Conservation (phyloP, 305 asterid genomes). For the Fraxinus dipetala region DNA sequence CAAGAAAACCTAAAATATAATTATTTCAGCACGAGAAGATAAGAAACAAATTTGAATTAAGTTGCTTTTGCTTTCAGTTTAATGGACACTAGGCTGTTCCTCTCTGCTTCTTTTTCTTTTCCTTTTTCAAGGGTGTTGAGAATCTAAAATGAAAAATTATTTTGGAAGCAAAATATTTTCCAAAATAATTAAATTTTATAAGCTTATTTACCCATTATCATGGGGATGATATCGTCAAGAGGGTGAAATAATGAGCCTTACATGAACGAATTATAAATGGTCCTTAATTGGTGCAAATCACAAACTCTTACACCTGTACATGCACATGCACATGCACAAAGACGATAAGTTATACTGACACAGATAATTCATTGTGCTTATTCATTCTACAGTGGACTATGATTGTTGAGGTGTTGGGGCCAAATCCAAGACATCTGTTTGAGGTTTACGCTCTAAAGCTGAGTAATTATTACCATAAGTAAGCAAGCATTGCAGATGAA, state of each 20-base stretch:
- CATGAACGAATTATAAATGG: constrained; percentile 18
- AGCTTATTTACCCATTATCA: background rate
- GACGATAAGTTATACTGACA: constrained; percentile 7
- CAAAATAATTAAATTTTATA: background rate
- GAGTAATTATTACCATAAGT: constrained; percentile 62
- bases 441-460: constrained; percentile 87
- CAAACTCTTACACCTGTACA: constrained; percentile 14
- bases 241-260: background rate
- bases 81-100: background rate
- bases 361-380: constrained; percentile 22
- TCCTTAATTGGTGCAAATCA: constrained; percentile 22
- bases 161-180: background rate
- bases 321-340: background rate
- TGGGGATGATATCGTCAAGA: background rate
- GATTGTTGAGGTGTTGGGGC: constrained; percentile 72
- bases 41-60: background rate
- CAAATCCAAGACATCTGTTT: constrained; percentile 81
- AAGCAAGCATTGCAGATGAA: constrained; percentile 50
- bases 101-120: background rate
- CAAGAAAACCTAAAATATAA: background rate
- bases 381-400: constrained; percentile 66
- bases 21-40: background rate
- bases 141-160: background rate
- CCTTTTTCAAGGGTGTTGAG: background rate
- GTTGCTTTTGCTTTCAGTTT: background rate